Base-by-base conservation (phyloP, 2,329 filamentous ascomycete species). In the Pyricularia sp. region DNA sequence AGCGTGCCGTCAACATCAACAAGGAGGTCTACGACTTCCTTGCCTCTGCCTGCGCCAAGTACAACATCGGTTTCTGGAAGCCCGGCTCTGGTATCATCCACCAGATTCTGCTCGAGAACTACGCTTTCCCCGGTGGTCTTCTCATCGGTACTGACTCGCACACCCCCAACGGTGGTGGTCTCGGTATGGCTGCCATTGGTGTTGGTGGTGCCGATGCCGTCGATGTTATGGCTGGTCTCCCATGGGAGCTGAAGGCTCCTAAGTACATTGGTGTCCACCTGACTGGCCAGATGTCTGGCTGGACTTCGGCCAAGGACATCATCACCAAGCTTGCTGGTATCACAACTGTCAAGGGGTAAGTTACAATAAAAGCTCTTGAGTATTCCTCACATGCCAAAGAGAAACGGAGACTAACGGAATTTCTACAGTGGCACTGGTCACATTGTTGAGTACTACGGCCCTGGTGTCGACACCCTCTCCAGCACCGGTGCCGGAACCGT, bases 61-160 rank as follows among this genome's bases (percentile, higher is more conserved):
- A 97, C 85, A 93, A 97, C 85, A 97, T 97, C 78, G 94, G 94
- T 83, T 97, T 97, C 88, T 99, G 94, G 94, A 91, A 86, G 78
- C 94, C 94, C 70, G 94, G 94, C 72, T 97, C 93, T 76, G 94
- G 94, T 84, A 99, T 97, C 77, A 99, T 99, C 73, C 94, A 99
- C 82, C 94, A 97, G 84, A 97, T 97, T 75, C 80, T 97, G 69
- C 86, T 97, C 66, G 94, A 99, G 83, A 97, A 97, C 85, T 97
- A 97, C 78, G 93, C 93, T 77, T 97, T 97, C 88, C 94, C 94
- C 70, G 94, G 94, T 85, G 93, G 89, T 85, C 86, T 99, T 66
- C 87, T 99, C 75, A 97, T 97, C 75, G 94, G 94, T 77, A 97
- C 69, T 71, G 93, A 97, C 78, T 96, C 92, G 66, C 94, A 99